Base-by-base conservation (phyloP, 2,329 filamentous ascomycete genomes). In the Seiridium unicorne region DNA sequence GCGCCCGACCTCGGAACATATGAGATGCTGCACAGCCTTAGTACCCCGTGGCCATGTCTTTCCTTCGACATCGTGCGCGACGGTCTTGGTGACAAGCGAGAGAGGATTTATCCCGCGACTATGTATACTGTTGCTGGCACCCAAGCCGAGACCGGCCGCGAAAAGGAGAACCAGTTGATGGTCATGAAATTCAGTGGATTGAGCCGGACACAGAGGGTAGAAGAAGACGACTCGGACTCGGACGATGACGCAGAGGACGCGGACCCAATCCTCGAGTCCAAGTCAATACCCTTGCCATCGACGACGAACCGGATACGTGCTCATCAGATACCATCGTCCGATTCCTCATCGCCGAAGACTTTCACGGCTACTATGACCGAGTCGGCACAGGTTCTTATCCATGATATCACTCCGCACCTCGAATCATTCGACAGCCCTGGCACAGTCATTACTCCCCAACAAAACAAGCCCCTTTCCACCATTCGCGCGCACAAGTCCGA, bases 81-180 rank as follows among this genome's bases (percentile, higher is more conserved):
- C 77, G 82, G 83, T 57, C 84, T 99, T 18, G 95, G 95, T 66
- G 90, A 97, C 72, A 88, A 92, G 75, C 89, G 95, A 71, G 72
- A 73, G 63, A 96, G 89, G 75, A 88, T 89, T n/a, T 99, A 96
- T 76, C 95, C 95, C 34, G 92, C 93, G 55, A 97, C 94, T 61
- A 89, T 97, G 78, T 99, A 98, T 78, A 90, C 93, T 9, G 93
- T 98, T 38, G 89, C 93, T 18, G 95, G 95, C 62, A 99, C 95
- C 10, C 95, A 99, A 79, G 95, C 95, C 44, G 93, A 94, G 68
- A 81, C 78, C 61, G 81, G 82, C 54, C 84, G 88, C 66, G 83
- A 89, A 55, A 89, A 88, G 74, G 95, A 99, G 71, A 99, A 99
- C 75, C 88, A 96, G 76, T 81, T 99, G 70, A 89, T 98, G 87